Evolutionary conservation across 495 filamentous ascomycete species (phyloP).

Genomic region (Umbilicaria muhlenbergii): DNA sequence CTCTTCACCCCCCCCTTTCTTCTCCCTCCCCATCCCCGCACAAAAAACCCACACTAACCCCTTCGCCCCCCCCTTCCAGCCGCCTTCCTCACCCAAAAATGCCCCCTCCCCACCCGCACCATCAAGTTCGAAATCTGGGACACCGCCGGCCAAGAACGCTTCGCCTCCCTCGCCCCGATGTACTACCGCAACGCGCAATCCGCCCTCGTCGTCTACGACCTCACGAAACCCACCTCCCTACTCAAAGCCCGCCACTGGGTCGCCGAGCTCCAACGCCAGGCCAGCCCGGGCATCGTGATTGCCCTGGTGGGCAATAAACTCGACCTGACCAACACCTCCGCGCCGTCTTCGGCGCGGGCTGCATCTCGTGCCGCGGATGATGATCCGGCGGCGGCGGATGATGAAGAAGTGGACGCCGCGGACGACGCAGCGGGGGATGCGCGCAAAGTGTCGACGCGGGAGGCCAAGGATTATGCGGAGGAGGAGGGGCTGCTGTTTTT

Average conservation of each 20-base stretch:
- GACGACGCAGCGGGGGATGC: conserved; percentile 58
- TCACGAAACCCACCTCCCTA: conserved; percentile 90
- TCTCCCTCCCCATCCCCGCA: not conserved
- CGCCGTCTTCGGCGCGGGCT: conserved; percentile 5
- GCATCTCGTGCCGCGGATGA: not conserved
- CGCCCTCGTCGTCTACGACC: conserved; percentile 96
- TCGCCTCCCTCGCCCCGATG: conserved; percentile 94
- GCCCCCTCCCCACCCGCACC: conserved; percentile 64
- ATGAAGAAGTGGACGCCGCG: conserved; percentile 29
- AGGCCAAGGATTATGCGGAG: conserved; percentile 87
- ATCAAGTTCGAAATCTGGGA: conserved; percentile 99
- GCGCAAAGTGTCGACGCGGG: conserved; percentile 68
- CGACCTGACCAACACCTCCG: conserved; percentile 54
- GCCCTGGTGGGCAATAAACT: conserved; percentile 96
- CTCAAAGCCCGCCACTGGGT: conserved; percentile 98
- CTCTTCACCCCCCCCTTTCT: not conserved
- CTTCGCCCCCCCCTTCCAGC: conserved; percentile 32
- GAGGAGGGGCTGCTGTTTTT: conserved; percentile 91
- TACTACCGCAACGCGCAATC: conserved; percentile 99
- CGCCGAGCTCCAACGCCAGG: conserved; percentile 91
- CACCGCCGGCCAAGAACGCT: conserved; percentile 95
- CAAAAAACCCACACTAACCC: not conserved
- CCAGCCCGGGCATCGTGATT: conserved; percentile 95
- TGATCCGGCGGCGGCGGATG: conserved; percentile 22
- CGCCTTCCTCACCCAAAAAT: conserved; percentile 97